A percentile compares a stretch with the other conserved stretches of the same genome.
These are phyloP conservation scores for Jaapia argillacea DNA, from an alignment of 768 basidiomycete species.

Conservation along the genomic window DNA sequence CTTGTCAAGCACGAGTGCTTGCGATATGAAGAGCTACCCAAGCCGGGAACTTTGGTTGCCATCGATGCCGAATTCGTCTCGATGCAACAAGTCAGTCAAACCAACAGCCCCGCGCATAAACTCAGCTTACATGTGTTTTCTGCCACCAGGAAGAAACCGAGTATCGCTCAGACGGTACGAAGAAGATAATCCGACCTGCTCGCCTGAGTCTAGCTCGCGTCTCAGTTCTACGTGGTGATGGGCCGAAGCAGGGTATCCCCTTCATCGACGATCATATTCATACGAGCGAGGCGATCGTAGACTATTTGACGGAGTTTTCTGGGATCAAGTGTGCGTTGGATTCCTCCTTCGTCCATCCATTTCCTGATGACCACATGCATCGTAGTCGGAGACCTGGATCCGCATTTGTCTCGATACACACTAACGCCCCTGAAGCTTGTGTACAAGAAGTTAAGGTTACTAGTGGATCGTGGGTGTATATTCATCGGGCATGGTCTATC, in stretches of 20 bases:
- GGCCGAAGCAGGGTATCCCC: slow-evolving; percentile 69
- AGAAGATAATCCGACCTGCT: slow-evolving; percentile 85
- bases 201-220: slow-evolving; percentile 90
- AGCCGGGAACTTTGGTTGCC: slow-evolving; percentile 78
- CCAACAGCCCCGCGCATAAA: no score
- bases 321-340: slow-evolving; percentile 76
- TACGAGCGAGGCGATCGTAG: slow-evolving; percentile 89
- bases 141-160: slow-evolving; percentile 80
- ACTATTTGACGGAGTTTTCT: slow-evolving; percentile 95
- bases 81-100: slow-evolving; percentile 69
- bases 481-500: slow-evolving; percentile 97
- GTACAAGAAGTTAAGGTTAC: slow-evolving; percentile 90
- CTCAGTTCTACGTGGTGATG: slow-evolving; percentile 84
- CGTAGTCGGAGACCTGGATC: slow-evolving; percentile 91
- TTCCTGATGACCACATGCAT: slow-evolving; percentile 5
- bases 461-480: slow-evolving; percentile 92
- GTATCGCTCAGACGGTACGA: slow-evolving; percentile 89
- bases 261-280: slow-evolving; percentile 99
- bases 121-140: slow-evolving; percentile 1
- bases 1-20: slow-evolving; percentile 75
- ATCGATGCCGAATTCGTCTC: slow-evolving; percentile 98
- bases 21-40: slow-evolving; percentile 65
- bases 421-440: slow-evolving; percentile 95
- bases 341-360: background rate
- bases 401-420: slow-evolving; percentile 71